phyloP scores from a whole-genome alignment of 805 yeast species.

The Kodamaea fukazawae region DNA sequence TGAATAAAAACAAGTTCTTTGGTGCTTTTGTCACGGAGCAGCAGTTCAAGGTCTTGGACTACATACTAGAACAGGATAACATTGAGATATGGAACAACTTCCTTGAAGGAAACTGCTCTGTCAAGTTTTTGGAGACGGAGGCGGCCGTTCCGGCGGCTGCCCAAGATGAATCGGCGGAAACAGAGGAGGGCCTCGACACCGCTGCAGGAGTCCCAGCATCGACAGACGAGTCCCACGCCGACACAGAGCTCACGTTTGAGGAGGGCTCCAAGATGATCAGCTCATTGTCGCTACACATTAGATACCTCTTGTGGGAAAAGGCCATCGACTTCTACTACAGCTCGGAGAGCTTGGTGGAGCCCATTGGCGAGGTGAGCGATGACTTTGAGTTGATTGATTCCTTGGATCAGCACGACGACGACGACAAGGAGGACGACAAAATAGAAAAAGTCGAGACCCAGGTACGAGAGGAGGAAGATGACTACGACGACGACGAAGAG shows the following conservation, averaged over 20 bases:
- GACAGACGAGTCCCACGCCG: slow-evolving; percentile 29
- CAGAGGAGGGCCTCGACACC: background rate
- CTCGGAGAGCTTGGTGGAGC: slow-evolving; percentile 14
- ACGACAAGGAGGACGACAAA: slow-evolving; percentile 12
- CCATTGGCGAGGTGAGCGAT: slow-evolving; percentile 31
- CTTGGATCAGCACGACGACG: slow-evolving; percentile 26
- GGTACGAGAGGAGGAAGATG: slow-evolving; percentile 38
- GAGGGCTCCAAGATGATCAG: slow-evolving; percentile 38
- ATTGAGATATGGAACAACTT: slow-evolving; percentile 46
- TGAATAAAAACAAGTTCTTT: slow-evolving; percentile 32
- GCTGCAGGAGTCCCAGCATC: slow-evolving; percentile 23
- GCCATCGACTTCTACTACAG: slow-evolving; percentile 51
- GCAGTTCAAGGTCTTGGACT: slow-evolving; percentile 50
- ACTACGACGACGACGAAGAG: slow-evolving; percentile 23
- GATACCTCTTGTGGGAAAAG: slow-evolving; percentile 71
- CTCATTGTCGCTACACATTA: slow-evolving; percentile 54
- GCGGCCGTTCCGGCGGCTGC: background rate
- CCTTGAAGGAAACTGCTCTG: slow-evolving; percentile 36
- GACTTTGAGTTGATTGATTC: slow-evolving; percentile 36
- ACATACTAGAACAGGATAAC: slow-evolving; percentile 38
- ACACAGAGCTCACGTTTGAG: slow-evolving; percentile 29
- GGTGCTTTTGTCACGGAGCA: slow-evolving; percentile 48
- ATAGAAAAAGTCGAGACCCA: slow-evolving; percentile 6
- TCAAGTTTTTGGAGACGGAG: slow-evolving; percentile 27
- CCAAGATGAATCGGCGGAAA: background rate